A percentile compares a stretch with the other conserved stretches of the same genome.
These are phyloP conservation scores for Xylaria scruposa DNA, from an alignment of 495 filamentous ascomycete genomes.

Conservation along the genomic window DNA sequence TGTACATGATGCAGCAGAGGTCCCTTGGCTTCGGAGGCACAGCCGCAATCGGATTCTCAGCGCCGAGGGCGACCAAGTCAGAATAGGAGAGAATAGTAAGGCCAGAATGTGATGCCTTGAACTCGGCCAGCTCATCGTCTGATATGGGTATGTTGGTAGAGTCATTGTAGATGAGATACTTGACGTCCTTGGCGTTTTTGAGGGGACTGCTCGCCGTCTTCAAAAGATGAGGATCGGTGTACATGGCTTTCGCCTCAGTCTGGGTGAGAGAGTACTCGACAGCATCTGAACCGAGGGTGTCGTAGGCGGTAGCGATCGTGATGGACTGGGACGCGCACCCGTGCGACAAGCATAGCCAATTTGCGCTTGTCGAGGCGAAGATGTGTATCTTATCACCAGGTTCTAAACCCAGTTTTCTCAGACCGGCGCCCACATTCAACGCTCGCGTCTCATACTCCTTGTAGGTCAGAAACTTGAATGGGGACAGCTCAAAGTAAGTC, in stretches of 20 bases:
- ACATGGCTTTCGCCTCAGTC: slow-evolving; percentile 66
- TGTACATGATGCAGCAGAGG: slow-evolving; percentile 92
- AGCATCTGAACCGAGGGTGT: slow-evolving; percentile 67
- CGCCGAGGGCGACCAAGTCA: slow-evolving; percentile 63
- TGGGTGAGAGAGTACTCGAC: slow-evolving; percentile 67
- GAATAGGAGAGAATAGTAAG: slow-evolving; percentile 52
- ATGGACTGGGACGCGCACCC: slow-evolving; percentile 63
- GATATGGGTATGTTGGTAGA: slow-evolving; percentile 45
- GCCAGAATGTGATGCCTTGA: slow-evolving; percentile 48
- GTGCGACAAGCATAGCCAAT: slow-evolving; percentile 59
- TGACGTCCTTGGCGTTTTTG: slow-evolving; percentile 49
- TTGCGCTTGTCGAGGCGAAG: slow-evolving; percentile 64
- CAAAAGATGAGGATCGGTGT: slow-evolving; percentile 66
- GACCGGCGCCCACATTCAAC: slow-evolving; percentile 61
- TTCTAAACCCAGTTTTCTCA: slow-evolving; percentile 62
- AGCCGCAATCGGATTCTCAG: slow-evolving; percentile 65
- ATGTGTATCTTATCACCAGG: slow-evolving; percentile 61
- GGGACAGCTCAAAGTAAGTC: slow-evolving; percentile 69
- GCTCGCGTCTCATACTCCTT: slow-evolving; percentile 63
- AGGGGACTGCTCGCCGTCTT: slow-evolving; percentile 52
- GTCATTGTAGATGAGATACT: slow-evolving; percentile 55
- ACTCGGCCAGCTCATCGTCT: slow-evolving; percentile 48
- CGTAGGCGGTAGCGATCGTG: slow-evolving; percentile 70
- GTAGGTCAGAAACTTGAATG: slow-evolving; percentile 66
- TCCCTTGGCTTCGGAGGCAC: slow-evolving; percentile 73